Conservation (phyloP, 2,329 filamentous ascomycete genomes). For the Cercospora nicotianae region DNA sequence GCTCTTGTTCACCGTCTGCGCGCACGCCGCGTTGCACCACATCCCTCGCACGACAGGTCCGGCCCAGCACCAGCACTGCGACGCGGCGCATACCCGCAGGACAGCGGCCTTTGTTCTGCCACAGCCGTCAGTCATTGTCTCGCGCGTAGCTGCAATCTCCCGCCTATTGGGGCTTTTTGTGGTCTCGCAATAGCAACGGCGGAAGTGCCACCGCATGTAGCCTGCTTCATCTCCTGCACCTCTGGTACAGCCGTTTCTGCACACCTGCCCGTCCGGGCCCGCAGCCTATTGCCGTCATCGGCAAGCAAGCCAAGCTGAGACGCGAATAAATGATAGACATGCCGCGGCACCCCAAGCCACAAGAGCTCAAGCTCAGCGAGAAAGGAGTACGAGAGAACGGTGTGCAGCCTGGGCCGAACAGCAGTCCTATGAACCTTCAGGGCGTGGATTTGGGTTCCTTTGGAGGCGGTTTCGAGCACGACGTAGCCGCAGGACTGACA, state of each 20-base stretch:
- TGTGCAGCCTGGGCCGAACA: slow-evolving; percentile 29
- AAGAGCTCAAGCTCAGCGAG: slow-evolving; percentile 35
- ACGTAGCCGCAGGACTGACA: slow-evolving; percentile 29
- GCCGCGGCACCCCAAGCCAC: slow-evolving; percentile 36
- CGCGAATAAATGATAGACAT: slow-evolving; percentile 25
- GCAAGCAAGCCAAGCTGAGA: slow-evolving; percentile 18
- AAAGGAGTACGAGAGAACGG: slow-evolving; percentile 23
- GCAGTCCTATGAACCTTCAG: slow-evolving; percentile 39
- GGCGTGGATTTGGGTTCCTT: slow-evolving; percentile 41
- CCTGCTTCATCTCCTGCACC: slow-evolving; percentile 25
- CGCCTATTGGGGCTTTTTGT: slow-evolving; percentile 21
- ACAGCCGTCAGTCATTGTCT: slow-evolving; percentile 29
- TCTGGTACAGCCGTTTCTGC: slow-evolving; percentile 24
- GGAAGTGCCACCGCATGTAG: slow-evolving; percentile 24
- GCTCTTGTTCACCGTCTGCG: slow-evolving; percentile 10
- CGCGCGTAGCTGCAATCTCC: slow-evolving; percentile 25
- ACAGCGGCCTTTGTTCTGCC: slow-evolving; percentile 26
- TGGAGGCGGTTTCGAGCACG: slow-evolving; percentile 36
- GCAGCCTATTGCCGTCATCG: slow-evolving; percentile 27
- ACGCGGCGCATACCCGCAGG: slow-evolving; percentile 8
- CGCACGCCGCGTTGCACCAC: neutral
- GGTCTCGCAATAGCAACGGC: slow-evolving; percentile 22
- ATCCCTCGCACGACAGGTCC: slow-evolving; percentile 13
- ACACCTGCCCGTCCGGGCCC: slow-evolving; percentile 24
- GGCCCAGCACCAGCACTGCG: slow-evolving; percentile 12